Conservation (phyloP, 2,329 filamentous ascomycete genomes). For the Leptographium wingfieldii region DNA sequence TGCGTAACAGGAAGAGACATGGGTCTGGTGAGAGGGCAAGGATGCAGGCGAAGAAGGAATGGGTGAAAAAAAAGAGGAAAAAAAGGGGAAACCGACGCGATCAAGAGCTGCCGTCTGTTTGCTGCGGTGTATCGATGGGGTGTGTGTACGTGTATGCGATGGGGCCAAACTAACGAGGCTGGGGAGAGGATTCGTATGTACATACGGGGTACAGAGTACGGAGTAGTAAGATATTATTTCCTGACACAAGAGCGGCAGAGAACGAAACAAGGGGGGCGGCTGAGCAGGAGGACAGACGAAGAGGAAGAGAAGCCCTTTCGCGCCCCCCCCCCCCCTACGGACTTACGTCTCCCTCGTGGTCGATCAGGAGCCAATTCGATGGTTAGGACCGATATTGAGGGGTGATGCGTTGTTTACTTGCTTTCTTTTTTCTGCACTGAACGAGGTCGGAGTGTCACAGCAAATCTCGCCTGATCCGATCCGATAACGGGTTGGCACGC, state of each 20-base stretch:
- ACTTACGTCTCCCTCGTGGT: too few species aligned
- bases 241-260: neutral
- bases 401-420: neutral
- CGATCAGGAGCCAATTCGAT: too few species aligned
- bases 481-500: constrained; percentile 1
- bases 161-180: neutral
- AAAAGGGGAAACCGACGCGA: too few species aligned
- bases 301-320: too few species aligned
- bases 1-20: neutral
- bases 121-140: too few species aligned
- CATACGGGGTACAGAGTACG: too few species aligned
- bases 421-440: neutral
- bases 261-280: neutral
- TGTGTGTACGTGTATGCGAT: neutral
- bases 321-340: too few species aligned
- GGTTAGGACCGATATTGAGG: too few species aligned
- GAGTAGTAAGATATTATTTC: neutral
- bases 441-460: neutral
- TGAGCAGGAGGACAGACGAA: too few species aligned
- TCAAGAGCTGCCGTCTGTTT: too few species aligned
- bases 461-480: neutral
- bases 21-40: neutral
- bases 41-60: neutral
- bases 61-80: neutral
- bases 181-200: neutral